Evolutionary conservation across 768 basidiomycete genomes (phyloP), one percentile per base, ranked within the genome.

Genomic region (Cystobasidium tubakii): DNA sequence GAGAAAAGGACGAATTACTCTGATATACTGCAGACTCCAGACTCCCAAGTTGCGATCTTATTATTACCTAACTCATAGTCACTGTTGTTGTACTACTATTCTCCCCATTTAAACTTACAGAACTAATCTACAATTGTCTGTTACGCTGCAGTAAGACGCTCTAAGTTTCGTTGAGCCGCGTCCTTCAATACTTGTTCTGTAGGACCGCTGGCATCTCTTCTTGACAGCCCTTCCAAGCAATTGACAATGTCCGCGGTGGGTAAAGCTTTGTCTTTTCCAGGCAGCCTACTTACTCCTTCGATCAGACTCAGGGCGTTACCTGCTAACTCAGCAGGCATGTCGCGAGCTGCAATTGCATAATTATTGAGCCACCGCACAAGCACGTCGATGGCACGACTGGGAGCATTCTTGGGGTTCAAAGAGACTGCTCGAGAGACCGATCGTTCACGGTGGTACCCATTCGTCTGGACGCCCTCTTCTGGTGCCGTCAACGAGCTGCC

Each of bases 241-340:
- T 60, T 27, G 9, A 21, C 27, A 21, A 60, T 34, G 29, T 60
- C 57, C 21, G 57, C 10, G 4, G 29, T 29, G 4, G 57, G 57
- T 29, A 60, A 21, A 6, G 29, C 25, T 27, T 60, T 23, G 4
- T 15, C 29, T 9, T 25, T 60, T 60, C 15, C 57, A 17, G 57
- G 57, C 9, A 60, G 33, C 57, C 57, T 27, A 21, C 57, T 60
- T 7, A 71, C 55, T 10, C 54, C 33, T 19, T 71, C 69, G 54
- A 71, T 13, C 9, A 71, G 27, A 23, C 50, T 55, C 9, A 71
- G 31, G 1, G 54, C 69, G 55, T 71, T 71, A 12, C 69, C 54
- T 33, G 69, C 69, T 31, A 71, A 7, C 36, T 71, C 69, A 19
- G 69, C n/a, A 19, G 69, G 69, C 69, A 71, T 71, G 31, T 33